These are phyloP conservation scores for Xylaria cubensis DNA, from an alignment of 495 filamentous ascomycete genomes.

Conservation along the genomic window DNA sequence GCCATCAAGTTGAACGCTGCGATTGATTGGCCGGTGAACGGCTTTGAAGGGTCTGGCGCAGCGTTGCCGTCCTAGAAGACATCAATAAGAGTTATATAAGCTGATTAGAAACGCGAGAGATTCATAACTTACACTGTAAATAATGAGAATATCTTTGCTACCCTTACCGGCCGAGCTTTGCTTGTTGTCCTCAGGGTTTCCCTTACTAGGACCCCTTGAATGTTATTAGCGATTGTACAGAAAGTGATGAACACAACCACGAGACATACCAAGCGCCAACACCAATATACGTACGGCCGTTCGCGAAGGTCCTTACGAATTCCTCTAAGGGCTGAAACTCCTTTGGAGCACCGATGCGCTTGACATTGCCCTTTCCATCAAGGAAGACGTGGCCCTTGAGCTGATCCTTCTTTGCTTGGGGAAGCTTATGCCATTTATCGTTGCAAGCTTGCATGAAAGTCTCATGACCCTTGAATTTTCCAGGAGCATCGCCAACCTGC, in stretches of 20 bases:
- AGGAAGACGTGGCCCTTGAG: constrained; percentile 43
- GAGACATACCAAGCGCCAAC: constrained; percentile 47
- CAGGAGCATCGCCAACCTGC: constrained; percentile 43
- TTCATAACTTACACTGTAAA: constrained; percentile 38
- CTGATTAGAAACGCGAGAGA: background rate
- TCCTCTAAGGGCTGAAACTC: constrained; percentile 43
- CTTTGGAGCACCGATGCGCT: constrained; percentile 47
- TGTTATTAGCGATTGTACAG: constrained; percentile 26
- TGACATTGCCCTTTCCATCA: constrained; percentile 43
- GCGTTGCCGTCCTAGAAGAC: constrained; percentile 43
- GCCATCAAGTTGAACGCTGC: constrained; percentile 7
- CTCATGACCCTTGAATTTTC: constrained; percentile 48
- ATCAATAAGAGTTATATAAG: constrained; percentile 14
- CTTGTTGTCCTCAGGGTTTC: constrained; percentile 38
- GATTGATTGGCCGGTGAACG: constrained; percentile 26
- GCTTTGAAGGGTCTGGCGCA: constrained; percentile 38
- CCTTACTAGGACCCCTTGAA: constrained; percentile 32
- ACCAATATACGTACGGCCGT: constrained; percentile 53
- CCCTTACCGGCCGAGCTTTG: constrained; percentile 46
- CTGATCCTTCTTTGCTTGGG: constrained; percentile 38
- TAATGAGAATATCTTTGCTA: constrained; percentile 47
- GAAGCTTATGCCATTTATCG: constrained; percentile 39
- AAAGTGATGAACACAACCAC: constrained; percentile 20
- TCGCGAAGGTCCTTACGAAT: constrained; percentile 48
- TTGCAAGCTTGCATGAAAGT: constrained; percentile 51